Evolutionary conservation across 2,329 filamentous ascomycete genomes (phyloP).

Genomic region (Fusarium sarcochroum): DNA sequence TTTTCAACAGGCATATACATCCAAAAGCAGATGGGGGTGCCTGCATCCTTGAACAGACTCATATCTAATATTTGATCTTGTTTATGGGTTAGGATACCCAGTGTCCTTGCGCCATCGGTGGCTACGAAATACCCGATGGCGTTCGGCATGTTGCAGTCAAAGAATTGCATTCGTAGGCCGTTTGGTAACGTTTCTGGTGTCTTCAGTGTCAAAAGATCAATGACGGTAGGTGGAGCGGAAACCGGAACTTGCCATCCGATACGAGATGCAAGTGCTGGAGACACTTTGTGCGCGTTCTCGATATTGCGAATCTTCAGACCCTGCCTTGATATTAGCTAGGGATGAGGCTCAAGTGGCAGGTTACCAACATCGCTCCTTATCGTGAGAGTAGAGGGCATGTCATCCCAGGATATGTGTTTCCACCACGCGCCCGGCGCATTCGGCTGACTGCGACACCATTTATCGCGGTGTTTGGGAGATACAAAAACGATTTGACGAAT

Average conservation of each 20-base stretch:
- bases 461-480: slow-evolving; percentile 7
- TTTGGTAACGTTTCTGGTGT: not conserved
- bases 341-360: not conserved
- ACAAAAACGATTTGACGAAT: slow-evolving; percentile 21
- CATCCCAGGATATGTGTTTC: not conserved
- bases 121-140: not conserved
- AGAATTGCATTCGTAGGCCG: not conserved
- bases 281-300: not conserved
- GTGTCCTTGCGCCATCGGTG: not conserved
- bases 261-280: no score
- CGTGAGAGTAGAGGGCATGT: not conserved
- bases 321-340: not conserved
- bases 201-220: not conserved
- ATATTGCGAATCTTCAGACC: not conserved
- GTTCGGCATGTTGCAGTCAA: not conserved
- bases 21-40: not conserved
- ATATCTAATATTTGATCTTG: not conserved
- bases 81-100: not conserved
- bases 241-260: not conserved
- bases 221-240: not conserved
- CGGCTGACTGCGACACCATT: slow-evolving; percentile 17
- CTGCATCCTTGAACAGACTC: not conserved
- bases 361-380: not conserved
- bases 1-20: not conserved
- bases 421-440: not conserved